These are phyloP conservation scores for Paecilomyces fulvus DNA, from an alignment of 2,329 filamentous ascomycete genomes.

Conservation along the genomic window DNA sequence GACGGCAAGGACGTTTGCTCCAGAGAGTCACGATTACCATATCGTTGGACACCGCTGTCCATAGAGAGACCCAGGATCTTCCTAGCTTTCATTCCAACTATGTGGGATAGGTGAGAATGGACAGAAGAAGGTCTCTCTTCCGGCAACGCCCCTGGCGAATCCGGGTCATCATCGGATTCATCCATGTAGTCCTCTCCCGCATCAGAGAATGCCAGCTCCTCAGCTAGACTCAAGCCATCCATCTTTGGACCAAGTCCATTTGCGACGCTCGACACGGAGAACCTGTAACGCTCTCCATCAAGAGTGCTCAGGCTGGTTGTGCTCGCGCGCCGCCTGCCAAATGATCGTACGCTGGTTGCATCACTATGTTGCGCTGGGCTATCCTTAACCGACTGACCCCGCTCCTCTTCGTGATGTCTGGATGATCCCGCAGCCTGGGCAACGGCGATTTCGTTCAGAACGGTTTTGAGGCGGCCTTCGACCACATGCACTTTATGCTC, in stretches of 20 bases:
- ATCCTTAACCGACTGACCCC: conserved; percentile 54
- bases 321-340: conserved; percentile 50
- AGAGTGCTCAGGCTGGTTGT: conserved; percentile 44
- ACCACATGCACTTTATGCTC: conserved; percentile 86
- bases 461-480: conserved; percentile 71
- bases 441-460: conserved; percentile 70
- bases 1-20: conserved; percentile 4
- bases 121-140: conserved; percentile 36
- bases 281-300: conserved; percentile 48
- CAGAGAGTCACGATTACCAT: conserved; percentile 13
- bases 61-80: conserved; percentile 39
- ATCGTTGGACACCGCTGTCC: conserved; percentile 19
- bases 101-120: conserved; percentile 28
- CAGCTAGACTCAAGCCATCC: conserved; percentile 71
- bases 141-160: conserved; percentile 33
- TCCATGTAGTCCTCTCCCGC: conserved; percentile 54
- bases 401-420: conserved; percentile 46
- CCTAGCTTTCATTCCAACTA: conserved; percentile 33
- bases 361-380: conserved; percentile 54
- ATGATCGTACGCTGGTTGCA: conserved; percentile 60
- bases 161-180: conserved; percentile 60
- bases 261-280: conserved; percentile 58
- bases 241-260: conserved; percentile 47
- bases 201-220: conserved; percentile 81
- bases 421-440: conserved; percentile 26